Evolutionary conservation across 768 basidiomycete species (phyloP).

Genomic region (Phaeotremella fagi): DNA sequence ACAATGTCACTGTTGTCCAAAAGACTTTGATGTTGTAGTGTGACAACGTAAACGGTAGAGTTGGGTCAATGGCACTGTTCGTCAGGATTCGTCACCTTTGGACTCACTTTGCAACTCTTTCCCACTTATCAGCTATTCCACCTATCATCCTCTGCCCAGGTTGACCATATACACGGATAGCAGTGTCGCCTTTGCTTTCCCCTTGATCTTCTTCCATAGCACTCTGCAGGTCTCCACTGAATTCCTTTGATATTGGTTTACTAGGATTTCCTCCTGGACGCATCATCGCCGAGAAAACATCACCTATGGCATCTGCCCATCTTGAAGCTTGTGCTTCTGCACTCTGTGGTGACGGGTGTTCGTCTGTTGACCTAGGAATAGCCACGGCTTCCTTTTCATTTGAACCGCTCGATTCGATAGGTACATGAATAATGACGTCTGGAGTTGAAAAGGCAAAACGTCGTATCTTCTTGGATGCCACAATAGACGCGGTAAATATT

Average conservation of each 20-base stretch:
- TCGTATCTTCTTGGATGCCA: no score
- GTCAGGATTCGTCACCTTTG: background rate
- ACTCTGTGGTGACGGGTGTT: no score
- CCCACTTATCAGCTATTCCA: conserved; percentile 51
- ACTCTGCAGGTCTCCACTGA: conserved; percentile 42
- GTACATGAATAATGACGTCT: no score
- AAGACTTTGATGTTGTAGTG: conserved; percentile 45
- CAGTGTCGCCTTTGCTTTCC: conserved; percentile 45
- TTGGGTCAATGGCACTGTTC: conserved; percentile 51
- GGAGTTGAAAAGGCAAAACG: no score
- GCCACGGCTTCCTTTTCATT: no score
- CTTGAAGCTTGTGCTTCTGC: conserved; percentile 5
- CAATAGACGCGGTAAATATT: no score
- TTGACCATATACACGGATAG: conserved; percentile 44
- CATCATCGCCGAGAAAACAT: conserved; percentile 48
- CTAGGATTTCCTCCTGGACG: conserved; percentile 40
- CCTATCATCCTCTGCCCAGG: conserved; percentile 49
- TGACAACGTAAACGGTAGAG: conserved; percentile 48
- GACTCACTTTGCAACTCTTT: conserved; percentile 48
- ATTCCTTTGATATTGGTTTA: conserved; percentile 21
- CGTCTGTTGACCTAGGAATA: no score
- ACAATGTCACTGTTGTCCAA: conserved; percentile 33
- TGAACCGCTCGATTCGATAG: no score
- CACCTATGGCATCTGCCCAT: conserved; percentile 17
- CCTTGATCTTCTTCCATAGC: conserved; percentile 38